These are phyloP conservation scores for Curvularia sp. DNA, from an alignment of 2,329 filamentous ascomycete genomes.

Conservation along the genomic window DNA sequence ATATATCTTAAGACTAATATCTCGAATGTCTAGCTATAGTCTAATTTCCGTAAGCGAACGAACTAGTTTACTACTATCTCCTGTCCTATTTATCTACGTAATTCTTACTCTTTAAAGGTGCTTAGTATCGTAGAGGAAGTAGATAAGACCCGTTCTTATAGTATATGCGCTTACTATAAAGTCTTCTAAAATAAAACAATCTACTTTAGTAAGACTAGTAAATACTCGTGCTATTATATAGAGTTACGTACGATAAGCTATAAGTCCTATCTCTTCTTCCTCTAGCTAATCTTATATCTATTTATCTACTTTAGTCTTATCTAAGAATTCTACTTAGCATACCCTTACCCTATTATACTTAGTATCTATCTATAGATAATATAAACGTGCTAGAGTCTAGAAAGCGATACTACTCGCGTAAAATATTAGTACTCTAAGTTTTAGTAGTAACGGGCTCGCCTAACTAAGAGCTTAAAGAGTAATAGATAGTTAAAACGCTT, in stretches of 20 bases:
- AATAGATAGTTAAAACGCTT: slow-evolving; percentile 3
- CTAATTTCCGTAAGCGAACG: background rate
- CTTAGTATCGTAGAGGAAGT: background rate
- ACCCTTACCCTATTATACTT: background rate
- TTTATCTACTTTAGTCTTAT: slow-evolving; percentile 2
- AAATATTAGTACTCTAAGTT: background rate
- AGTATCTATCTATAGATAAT: slow-evolving; percentile 2
- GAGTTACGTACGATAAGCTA: background rate
- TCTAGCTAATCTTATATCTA: background rate
- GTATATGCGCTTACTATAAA: background rate
- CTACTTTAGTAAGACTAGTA: background rate
- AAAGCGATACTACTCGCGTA: background rate
- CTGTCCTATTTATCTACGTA: background rate
- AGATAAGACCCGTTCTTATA: background rate
- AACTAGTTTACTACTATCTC: background rate
- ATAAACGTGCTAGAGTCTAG: slow-evolving; percentile 3
- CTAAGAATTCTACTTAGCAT: slow-evolving; percentile 1
- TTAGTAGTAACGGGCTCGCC: background rate
- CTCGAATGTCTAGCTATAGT: background rate
- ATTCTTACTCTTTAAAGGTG: background rate
- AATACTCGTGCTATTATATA: background rate
- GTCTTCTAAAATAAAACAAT: background rate
- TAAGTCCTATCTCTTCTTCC: background rate
- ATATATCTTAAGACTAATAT: slow-evolving; percentile 2
- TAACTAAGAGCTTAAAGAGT: slow-evolving; percentile 5